Base-by-base conservation (phyloP, 495 filamentous ascomycete genomes). In the Chaetomidium leptoderma region DNA sequence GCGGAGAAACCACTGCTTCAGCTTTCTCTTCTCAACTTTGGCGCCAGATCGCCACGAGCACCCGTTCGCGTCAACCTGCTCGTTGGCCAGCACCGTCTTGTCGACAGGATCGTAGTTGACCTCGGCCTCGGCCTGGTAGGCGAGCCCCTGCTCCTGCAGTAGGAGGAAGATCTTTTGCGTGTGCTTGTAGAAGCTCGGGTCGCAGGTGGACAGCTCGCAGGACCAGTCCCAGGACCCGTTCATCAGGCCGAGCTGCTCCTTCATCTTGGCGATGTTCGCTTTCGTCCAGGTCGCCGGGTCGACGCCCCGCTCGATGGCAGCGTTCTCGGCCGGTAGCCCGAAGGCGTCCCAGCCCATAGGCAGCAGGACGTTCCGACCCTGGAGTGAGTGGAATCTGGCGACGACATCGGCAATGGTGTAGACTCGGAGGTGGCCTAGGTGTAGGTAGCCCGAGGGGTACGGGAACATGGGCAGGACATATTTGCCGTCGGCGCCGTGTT, bases 281-380 rank as follows among this genome's bases (percentile, higher is more conserved):
- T 76, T 78, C 19, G 91, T 96, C 91, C 91, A 96, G 0, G 72
- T 74, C 13, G 82, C 86, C 7, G 91, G 89, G 70, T 90, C 81
- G 58, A 92, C 76, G 35, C 89, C 88, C 50, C 86, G 75, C 72
- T 95, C 89, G 58, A 95, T 92, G n/a, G 91, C 91, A 17, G 91
- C 91, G 74, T 96, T 96, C 74, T 96, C 91, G 35, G 91, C 91
- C 9, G 91, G 91, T 40, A 96, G 74, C 3, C 91, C 91, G 68
- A 96, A 95, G 19, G 89, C 90, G 77, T 96, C 91, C 91, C 91
- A 96, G 3, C 90, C 91, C 83, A 96, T 95, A 27, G 91, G 91
- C 50, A 93, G 82, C 23, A 95, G 68, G 30, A 95, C 90, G 51
- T 88, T 73, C 66, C 84, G 76, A 3, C 91, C 91, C 52, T 84